Conservation (phyloP, 2,329 filamentous ascomycete species). For the Ambrosiella cleistominuta region DNA sequence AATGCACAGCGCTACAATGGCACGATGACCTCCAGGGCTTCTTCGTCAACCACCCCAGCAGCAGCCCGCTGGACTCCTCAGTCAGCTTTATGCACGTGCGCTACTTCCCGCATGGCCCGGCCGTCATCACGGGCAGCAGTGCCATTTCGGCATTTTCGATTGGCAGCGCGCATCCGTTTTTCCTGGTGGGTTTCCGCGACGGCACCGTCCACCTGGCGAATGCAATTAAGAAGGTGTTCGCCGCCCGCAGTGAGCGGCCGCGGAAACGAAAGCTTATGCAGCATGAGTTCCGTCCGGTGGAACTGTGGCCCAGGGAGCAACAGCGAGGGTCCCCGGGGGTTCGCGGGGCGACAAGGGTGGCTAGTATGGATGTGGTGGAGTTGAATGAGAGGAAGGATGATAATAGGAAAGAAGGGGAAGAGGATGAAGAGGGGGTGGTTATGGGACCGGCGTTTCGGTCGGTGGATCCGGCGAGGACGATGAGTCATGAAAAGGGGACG, state of each 20-base stretch:
- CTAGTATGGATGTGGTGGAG: conserved; percentile 34
- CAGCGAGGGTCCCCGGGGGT: conserved; percentile 8
- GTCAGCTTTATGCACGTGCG: conserved; percentile 35
- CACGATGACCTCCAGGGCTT: conserved; percentile 38
- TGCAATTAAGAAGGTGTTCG: conserved; percentile 26
- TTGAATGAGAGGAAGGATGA: conserved; percentile 22
- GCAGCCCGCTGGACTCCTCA: conserved; percentile 33
- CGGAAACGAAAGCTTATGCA: conserved; percentile 31
- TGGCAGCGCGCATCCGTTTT: conserved; percentile 33
- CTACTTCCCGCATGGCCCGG: conserved; percentile 34
- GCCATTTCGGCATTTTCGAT: conserved; percentile 32
- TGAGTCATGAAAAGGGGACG: conserved; percentile 44
- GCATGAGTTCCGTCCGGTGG: conserved; percentile 31
- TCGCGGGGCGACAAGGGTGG: conserved; percentile 32
- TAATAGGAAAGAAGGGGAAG: conserved; percentile 16
- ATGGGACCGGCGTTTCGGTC: conserved; percentile 17
- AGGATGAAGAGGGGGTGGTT: conserved; percentile 11
- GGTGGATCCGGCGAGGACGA: conserved; percentile 23
- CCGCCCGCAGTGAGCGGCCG: conserved; percentile 22
- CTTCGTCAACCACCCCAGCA: conserved; percentile 33
- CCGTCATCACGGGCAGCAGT: conserved; percentile 33
- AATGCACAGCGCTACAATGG: conserved; percentile 36
- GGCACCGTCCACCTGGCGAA: conserved; percentile 35
- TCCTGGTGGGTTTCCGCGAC: conserved; percentile 35
- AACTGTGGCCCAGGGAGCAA: background rate